Conservation (phyloP, 805 yeast species). For the Debaryomyces prosopidis region DNA sequence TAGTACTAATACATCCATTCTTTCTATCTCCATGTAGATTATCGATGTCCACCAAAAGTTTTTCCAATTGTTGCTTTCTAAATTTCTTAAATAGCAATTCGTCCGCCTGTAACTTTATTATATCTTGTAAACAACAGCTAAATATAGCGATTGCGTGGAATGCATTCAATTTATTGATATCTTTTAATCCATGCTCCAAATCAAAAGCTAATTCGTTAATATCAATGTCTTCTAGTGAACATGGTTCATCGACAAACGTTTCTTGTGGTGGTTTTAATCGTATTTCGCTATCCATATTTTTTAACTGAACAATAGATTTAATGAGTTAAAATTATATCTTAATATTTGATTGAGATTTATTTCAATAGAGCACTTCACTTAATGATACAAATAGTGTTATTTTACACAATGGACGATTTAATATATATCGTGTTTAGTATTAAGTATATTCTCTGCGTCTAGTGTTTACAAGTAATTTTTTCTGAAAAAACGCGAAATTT, state of each 20-base stretch:
- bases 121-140: slow-evolving; percentile 28
- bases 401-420: too few species aligned
- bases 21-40: background rate
- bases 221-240: slow-evolving; percentile 30
- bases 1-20: background rate
- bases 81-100: slow-evolving; percentile 22
- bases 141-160: slow-evolving; percentile 36
- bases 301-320: too few species aligned
- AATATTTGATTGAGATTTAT: too few species aligned
- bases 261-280: slow-evolving; percentile 39
- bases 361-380: too few species aligned
- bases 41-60: slow-evolving; percentile 7
- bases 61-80: slow-evolving; percentile 25
- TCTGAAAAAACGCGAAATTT: background rate
- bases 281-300: slow-evolving; percentile 20
- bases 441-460: background rate
- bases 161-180: slow-evolving; percentile 34
- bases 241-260: slow-evolving; percentile 44
- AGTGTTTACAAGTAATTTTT: background rate
- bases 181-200: slow-evolving; percentile 27
- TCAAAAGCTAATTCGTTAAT: slow-evolving; percentile 35
- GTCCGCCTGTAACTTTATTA: slow-evolving; percentile 29
- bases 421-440: too few species aligned
- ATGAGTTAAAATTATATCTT: too few species aligned
- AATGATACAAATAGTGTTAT: too few species aligned